Evolutionary conservation across 345 rosid genomes (phyloP).

Genomic region (Jatropha curcas): DNA sequence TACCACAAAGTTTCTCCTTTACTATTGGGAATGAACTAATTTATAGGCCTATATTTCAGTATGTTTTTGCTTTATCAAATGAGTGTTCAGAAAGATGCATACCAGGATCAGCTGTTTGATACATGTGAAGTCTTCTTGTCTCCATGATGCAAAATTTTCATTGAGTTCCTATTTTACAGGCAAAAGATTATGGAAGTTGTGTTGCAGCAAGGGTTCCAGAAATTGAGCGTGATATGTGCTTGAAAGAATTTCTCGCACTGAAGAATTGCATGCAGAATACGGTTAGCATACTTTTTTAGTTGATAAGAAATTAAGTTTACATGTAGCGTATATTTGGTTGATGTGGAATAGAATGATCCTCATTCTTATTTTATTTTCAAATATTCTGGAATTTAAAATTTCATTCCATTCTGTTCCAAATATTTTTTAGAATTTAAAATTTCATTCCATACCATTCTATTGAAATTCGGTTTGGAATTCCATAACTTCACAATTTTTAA

Average conservation of each 20-base stretch:
- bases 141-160: constrained; percentile 17
- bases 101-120: too few species aligned
- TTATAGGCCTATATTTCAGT: neutral
- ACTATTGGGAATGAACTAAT: neutral
- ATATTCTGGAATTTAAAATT: too few species aligned
- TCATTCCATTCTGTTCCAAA: too few species aligned
- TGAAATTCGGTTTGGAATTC: too few species aligned
- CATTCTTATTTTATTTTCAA: too few species aligned
- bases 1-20: neutral
- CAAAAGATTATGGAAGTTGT: constrained; percentile 85
- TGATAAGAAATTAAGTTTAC: constrained; percentile 4
- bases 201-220: constrained; percentile 85
- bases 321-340: too few species aligned
- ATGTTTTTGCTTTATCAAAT: neutral
- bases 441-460: too few species aligned
- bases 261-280: constrained; percentile 88
- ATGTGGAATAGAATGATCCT: too few species aligned
- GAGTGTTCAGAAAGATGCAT: neutral
- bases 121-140: constrained; percentile 7
- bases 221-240: constrained; percentile 77
- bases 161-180: constrained; percentile 43
- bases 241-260: constrained; percentile 82
- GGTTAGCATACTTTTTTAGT: constrained; percentile 45
- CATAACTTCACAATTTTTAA: too few species aligned
- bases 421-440: too few species aligned